Evolutionary conservation across 2,329 filamentous ascomycete species (phyloP).

Genomic region (Trichophaea hybrida): DNA sequence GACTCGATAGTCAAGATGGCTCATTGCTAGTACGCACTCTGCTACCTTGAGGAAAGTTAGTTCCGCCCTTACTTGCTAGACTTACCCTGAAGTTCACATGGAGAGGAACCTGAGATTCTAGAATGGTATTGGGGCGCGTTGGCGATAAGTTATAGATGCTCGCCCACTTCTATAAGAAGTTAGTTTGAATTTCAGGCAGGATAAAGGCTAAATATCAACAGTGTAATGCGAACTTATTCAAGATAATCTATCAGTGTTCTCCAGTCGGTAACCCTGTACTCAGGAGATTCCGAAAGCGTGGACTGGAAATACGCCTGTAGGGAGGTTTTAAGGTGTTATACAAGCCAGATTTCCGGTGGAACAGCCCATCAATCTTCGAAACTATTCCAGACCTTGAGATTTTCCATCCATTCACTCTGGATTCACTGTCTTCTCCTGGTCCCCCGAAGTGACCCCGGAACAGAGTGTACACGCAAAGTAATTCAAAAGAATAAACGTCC

Average conservation of each 20-base stretch:
- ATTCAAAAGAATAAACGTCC: conserved; percentile 20
- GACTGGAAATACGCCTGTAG: not conserved
- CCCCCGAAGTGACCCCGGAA: conserved; percentile 1
- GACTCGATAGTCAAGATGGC: not conserved
- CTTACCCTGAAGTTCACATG: not conserved
- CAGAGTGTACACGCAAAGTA: conserved; percentile 18
- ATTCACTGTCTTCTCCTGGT: too few relatives aligned
- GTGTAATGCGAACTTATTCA: too few relatives aligned
- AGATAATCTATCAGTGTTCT: not conserved
- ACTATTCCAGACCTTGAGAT: not conserved
- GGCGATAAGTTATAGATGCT: too few relatives aligned
- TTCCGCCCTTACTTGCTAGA: not conserved
- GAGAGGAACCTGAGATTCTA: too few relatives aligned
- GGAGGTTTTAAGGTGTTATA: not conserved
- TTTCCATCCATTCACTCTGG: not conserved
- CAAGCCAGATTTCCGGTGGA: not conserved
- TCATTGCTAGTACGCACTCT: not conserved
- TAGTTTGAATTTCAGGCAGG: not conserved
- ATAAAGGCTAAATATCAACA: too few relatives aligned
- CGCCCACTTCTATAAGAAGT: too few relatives aligned
- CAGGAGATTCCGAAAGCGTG: not conserved
- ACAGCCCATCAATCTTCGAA: not conserved
- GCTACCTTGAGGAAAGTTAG: not conserved
- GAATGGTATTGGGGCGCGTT: too few relatives aligned
- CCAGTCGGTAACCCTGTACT: not conserved